A percentile compares a stretch with the other conserved stretches of the same genome.
Conservation (phyloP, 441 rosid genomes). For the Erodium texanum region DNA sequence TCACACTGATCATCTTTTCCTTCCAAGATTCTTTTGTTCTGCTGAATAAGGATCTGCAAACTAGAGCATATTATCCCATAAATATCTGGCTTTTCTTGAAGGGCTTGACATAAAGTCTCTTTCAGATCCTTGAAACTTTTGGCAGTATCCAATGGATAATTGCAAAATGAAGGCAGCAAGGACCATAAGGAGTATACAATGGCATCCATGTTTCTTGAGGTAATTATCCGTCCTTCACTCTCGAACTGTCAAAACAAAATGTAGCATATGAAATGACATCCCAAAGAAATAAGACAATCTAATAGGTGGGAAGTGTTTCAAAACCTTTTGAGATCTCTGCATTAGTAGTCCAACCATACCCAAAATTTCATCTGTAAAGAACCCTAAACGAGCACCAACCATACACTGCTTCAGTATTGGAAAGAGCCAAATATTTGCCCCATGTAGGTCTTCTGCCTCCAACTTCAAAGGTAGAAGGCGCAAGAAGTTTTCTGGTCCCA, state of each 20-base stretch:
- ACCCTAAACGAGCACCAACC: constrained; percentile 68
- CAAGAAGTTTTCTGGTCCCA: constrained; percentile 85
- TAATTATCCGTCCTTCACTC: too few relatives aligned
- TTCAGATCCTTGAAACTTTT: too few relatives aligned
- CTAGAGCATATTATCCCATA: too few relatives aligned
- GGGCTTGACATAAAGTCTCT: too few relatives aligned
- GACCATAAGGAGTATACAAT: too few relatives aligned
- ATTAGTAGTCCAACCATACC: constrained; percentile 39
- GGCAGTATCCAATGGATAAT: too few relatives aligned
- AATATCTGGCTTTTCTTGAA: too few relatives aligned
- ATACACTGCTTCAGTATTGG: constrained; percentile 88
- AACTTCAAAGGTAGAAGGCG: constrained; percentile 58
- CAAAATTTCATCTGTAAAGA: constrained; percentile 56
- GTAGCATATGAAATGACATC: constrained; percentile 17
- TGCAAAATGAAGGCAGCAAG: too few relatives aligned
- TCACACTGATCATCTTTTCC: too few relatives aligned
- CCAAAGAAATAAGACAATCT: not conserved
- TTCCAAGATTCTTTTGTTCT: too few relatives aligned
- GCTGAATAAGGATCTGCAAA: too few relatives aligned
- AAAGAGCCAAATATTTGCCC: constrained; percentile 84
- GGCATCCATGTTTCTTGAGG: too few relatives aligned
- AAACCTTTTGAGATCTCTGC: constrained; percentile 59
- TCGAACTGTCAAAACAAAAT: constrained; percentile 53
- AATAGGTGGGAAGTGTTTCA: not conserved
- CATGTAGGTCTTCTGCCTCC: constrained; percentile 65